These are phyloP conservation scores for Lyophyllum semitale DNA, from an alignment of 768 basidiomycete genomes.

Conservation along the genomic window DNA sequence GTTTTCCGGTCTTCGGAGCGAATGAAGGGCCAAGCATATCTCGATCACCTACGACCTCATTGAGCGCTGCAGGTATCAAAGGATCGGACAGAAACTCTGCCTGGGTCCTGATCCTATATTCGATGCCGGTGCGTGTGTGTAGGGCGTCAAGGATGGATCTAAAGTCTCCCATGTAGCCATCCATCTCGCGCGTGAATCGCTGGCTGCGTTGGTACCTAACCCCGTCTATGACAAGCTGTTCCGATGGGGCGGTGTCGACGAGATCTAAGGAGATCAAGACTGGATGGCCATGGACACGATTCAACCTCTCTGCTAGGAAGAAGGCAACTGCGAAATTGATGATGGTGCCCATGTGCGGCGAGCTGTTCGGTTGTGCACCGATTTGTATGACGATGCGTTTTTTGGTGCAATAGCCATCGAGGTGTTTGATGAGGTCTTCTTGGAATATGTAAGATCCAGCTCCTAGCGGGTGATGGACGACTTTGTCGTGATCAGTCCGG, in stretches of 20 bases:
- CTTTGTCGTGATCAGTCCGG: too few species aligned
- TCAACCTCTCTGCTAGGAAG: slow-evolving; percentile 22
- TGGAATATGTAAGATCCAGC: slow-evolving; percentile 24
- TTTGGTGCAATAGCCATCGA: too few species aligned
- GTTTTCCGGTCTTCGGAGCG: slow-evolving; percentile 12
- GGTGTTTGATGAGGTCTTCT: slow-evolving; percentile 5
- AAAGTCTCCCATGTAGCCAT: too few species aligned
- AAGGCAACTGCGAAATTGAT: slow-evolving; percentile 26
- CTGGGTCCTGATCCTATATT: slow-evolving; percentile 19
- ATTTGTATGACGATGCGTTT: slow-evolving; percentile 20
- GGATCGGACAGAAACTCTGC: slow-evolving; percentile 14
- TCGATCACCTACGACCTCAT: slow-evolving; percentile 13
- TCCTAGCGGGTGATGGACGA: slow-evolving; percentile 25
- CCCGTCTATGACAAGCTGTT: slow-evolving; percentile 9
- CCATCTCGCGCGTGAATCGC: slow-evolving; percentile 18
- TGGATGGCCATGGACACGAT: slow-evolving; percentile 12
- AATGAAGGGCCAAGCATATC: slow-evolving; percentile 17
- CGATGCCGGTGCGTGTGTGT: too few species aligned
- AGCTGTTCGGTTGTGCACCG: slow-evolving; percentile 34
- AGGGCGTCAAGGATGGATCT: too few species aligned
- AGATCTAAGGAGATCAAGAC: slow-evolving; percentile 23
- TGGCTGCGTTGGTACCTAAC: slow-evolving; percentile 27
- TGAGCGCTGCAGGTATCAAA: slow-evolving; percentile 16
- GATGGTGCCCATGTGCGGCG: slow-evolving; percentile 31
- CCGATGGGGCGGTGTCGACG: slow-evolving; percentile 29